Evolutionary conservation across 768 basidiomycete genomes (phyloP).

Genomic region (Cubamyces lactineus): DNA sequence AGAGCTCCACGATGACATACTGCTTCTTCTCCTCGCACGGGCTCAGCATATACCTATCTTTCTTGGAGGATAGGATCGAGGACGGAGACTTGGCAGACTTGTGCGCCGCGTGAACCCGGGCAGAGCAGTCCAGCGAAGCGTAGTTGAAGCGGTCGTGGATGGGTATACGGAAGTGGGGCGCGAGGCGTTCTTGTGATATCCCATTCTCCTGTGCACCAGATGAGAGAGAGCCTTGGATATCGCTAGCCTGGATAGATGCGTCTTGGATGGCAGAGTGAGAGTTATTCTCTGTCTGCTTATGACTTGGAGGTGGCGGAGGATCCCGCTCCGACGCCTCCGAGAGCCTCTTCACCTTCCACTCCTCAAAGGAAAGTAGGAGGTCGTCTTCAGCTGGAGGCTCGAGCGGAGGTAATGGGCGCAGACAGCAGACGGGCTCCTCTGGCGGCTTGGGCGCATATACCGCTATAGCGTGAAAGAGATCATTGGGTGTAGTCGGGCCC

Average conservation of each 20-base stretch:
- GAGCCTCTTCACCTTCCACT: slow-evolving; percentile 79
- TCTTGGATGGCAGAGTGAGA: slow-evolving; percentile 5
- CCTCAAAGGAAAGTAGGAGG: slow-evolving; percentile 79
- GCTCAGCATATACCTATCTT: slow-evolving; percentile 95
- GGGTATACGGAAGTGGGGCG: slow-evolving; percentile 73
- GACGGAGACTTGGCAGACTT: slow-evolving; percentile 79
- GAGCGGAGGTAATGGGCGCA: slow-evolving; percentile 52
- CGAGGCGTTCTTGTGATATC: slow-evolving; percentile 36
- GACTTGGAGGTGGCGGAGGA: background rate
- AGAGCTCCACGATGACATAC: slow-evolving; percentile 93
- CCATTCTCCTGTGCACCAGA: slow-evolving; percentile 19
- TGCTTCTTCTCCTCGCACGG: slow-evolving; percentile 72
- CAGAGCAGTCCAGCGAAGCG: slow-evolving; percentile 90
- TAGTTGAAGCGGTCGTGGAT: slow-evolving; percentile 93
- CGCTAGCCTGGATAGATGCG: background rate
- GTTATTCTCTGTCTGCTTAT: slow-evolving; percentile 12
- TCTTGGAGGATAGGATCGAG: slow-evolving; percentile 84
- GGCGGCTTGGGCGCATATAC: slow-evolving; percentile 50
- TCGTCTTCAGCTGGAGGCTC: slow-evolving; percentile 57
- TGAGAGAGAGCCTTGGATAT: background rate
- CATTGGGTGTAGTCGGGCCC: slow-evolving; percentile 46
- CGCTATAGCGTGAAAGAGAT: slow-evolving; percentile 64
- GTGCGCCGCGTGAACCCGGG: slow-evolving; percentile 86
- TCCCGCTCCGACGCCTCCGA: slow-evolving; percentile 34
- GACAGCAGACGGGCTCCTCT: slow-evolving; percentile 67